A percentile compares a stretch with the other conserved stretches of the same genome.
Evolutionary conservation across 345 rosid species (phyloP).

Genomic region (Heritiera fomes): DNA sequence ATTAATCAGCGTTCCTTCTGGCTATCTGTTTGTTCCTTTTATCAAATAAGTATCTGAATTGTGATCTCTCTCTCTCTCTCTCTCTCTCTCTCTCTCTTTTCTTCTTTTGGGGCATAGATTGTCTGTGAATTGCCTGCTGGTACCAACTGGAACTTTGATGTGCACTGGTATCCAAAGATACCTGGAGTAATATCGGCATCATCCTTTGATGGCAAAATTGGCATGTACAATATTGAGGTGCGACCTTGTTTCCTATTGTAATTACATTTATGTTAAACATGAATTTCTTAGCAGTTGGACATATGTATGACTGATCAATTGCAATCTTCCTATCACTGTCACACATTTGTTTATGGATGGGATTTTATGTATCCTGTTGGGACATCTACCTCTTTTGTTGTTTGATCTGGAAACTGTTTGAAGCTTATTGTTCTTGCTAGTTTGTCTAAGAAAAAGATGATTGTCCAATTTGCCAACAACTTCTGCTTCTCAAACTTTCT

Average conservation of each 20-base stretch:
- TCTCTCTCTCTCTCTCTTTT: not conserved
- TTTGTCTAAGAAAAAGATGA: conserved; percentile 2
- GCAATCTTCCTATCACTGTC: not conserved
- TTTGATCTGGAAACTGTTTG: not conserved
- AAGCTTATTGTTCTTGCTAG: not conserved
- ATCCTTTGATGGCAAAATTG: conserved; percentile 95
- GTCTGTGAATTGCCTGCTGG: conserved; percentile 92
- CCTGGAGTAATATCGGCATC: conserved; percentile 98
- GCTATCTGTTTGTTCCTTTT: not conserved
- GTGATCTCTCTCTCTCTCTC: not conserved
- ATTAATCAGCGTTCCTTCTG: conserved; percentile 10
- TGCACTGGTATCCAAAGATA: conserved; percentile 95
- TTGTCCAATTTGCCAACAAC: not conserved
- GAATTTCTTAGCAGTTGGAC: not conserved
- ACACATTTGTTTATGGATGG: not conserved
- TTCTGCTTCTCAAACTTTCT: not conserved
- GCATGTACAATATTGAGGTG: conserved; percentile 95
- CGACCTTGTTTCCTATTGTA: conserved; percentile 4
- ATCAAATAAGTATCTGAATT: not conserved
- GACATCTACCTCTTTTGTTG: not conserved
- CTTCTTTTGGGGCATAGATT: conserved; percentile 46
- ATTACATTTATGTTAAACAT: not conserved
- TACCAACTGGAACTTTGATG: conserved; percentile 96
- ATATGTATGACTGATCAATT: not conserved
- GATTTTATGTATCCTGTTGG: not conserved